phyloP scores from a whole-genome alignment of 1,139 yeast genomes.

The Blastobotrys indianensis region DNA sequence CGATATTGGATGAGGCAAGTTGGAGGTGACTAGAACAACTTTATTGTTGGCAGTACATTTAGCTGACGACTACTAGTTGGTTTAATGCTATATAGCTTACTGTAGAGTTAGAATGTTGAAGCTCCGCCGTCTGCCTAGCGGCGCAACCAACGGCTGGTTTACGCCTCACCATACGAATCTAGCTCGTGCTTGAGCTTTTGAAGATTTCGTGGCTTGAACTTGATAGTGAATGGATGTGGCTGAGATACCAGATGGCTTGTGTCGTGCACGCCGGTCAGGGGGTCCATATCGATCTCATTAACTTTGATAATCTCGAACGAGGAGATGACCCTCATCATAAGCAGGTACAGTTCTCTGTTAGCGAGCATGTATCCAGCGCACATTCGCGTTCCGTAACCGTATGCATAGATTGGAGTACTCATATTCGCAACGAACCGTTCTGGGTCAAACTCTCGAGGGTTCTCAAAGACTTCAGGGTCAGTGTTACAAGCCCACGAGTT shows the following conservation, averaged over 20 bases:
- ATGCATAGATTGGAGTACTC: slow-evolving; percentile 45
- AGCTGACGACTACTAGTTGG: too few relatives aligned
- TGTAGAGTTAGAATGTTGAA: too few relatives aligned
- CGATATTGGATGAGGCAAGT: too few relatives aligned
- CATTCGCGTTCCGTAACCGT: slow-evolving; percentile 64
- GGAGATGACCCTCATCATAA: slow-evolving; percentile 38
- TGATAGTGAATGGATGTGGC: slow-evolving; percentile 20
- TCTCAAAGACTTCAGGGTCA: slow-evolving; percentile 41
- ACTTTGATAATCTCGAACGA: slow-evolving; percentile 33
- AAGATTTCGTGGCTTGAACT: slow-evolving; percentile 20
- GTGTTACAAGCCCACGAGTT: slow-evolving; percentile 68
- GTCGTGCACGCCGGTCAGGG: slow-evolving; percentile 21
- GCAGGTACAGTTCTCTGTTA: slow-evolving; percentile 50
- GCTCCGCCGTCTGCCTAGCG: too few relatives aligned
- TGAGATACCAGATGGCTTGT: slow-evolving; percentile 22
- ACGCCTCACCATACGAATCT: not conserved
- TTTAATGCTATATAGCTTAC: too few relatives aligned
- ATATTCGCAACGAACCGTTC: slow-evolving; percentile 46
- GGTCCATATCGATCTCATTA: slow-evolving; percentile 19
- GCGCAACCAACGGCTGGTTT: too few relatives aligned
- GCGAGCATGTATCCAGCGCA: slow-evolving; percentile 63
- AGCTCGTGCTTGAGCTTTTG: slow-evolving; percentile 11
- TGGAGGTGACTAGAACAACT: too few relatives aligned
- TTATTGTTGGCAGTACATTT: too few relatives aligned
- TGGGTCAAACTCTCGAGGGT: slow-evolving; percentile 52